These are phyloP conservation scores for maize (Zea mays) DNA, from an alignment of 176 grass and related monocot species.

Conservation along the genomic window DNA sequence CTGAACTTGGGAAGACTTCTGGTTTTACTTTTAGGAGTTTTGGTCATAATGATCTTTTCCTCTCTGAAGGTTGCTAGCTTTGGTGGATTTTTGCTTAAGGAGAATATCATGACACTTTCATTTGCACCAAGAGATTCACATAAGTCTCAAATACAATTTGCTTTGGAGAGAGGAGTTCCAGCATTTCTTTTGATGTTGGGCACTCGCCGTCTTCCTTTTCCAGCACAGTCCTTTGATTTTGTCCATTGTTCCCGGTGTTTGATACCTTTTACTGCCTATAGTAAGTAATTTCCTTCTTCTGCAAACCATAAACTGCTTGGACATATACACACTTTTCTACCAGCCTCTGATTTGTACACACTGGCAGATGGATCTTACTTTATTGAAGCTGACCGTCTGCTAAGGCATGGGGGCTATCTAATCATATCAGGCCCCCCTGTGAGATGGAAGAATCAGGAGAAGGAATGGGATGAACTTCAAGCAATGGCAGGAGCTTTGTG, in stretches of 20 bases:
- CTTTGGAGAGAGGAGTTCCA: slow-evolving; percentile 88
- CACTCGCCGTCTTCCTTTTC: slow-evolving; percentile 73
- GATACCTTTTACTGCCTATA: slow-evolving; percentile 87
- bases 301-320: slow-evolving; percentile 12
- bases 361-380: slow-evolving; percentile 89
- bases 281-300: slow-evolving; percentile 51
- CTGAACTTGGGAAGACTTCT: slow-evolving; percentile 14
- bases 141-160: slow-evolving; percentile 98
- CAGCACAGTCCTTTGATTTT: slow-evolving; percentile 82
- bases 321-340: slow-evolving; percentile 3
- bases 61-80: slow-evolving; percentile 87
- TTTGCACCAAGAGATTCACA: slow-evolving; percentile 98
- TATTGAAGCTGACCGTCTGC: slow-evolving; percentile 83
- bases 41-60: slow-evolving; percentile 19
- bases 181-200: slow-evolving; percentile 92
- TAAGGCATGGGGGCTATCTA: slow-evolving; percentile 77
- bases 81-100: slow-evolving; percentile 85
- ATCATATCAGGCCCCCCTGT: slow-evolving; percentile 93
- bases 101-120: slow-evolving; percentile 82
- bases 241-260: slow-evolving; percentile 89
- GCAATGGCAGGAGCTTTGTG: slow-evolving; percentile 56
- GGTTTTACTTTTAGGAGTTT: slow-evolving; percentile 6
- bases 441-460: slow-evolving; percentile 72
- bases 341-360: slow-evolving; percentile 25
- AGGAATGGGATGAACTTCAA: slow-evolving; percentile 78